These are phyloP conservation scores for Alopecurus myosuroides DNA, from an alignment of 176 grass and related monocot genomes.

Conservation along the genomic window DNA sequence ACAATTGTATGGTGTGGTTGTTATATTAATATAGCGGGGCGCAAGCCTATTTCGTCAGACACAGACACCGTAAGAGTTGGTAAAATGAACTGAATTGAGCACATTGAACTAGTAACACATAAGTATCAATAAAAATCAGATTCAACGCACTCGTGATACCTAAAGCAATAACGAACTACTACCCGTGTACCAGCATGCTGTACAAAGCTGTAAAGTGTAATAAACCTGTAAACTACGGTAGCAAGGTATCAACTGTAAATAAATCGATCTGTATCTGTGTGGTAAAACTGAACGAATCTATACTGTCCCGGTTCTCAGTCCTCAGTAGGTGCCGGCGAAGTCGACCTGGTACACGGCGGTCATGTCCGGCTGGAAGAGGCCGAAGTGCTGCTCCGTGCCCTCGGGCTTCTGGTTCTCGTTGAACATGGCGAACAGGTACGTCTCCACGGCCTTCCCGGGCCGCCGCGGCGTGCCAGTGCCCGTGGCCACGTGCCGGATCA, in stretches of 20 bases:
- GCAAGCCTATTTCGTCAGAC: too few species aligned
- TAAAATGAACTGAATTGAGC: not conserved
- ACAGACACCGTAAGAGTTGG: too few species aligned
- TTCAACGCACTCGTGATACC: not conserved
- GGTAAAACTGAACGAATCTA: constrained; percentile 8
- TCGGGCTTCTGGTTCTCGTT: constrained; percentile 88
- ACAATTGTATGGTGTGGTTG: too few species aligned
- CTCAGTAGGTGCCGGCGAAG: constrained; percentile 34
- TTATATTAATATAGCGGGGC: too few species aligned
- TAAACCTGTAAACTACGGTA: not conserved
- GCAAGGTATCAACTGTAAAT: not conserved
- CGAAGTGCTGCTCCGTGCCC: constrained; percentile 86
- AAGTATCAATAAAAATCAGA: not conserved
- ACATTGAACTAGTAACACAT: not conserved
- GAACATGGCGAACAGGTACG: constrained; percentile 96
- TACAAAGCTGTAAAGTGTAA: not conserved
- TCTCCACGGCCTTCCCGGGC: constrained; percentile 68
- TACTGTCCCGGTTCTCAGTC: not conserved
- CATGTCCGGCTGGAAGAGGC: constrained; percentile 82
- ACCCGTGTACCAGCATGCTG: not conserved
- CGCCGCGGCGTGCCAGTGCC: constrained; percentile 59
- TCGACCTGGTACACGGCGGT: constrained; percentile 80
- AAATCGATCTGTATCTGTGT: not conserved
- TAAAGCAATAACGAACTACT: not conserved
- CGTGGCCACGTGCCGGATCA: constrained; percentile 37